Percentiles rank a stretch among this genome's conserved stretches.
phyloP scores from a whole-genome alignment of 2,329 filamentous ascomycete species.

The Aspergillus viridinutans region DNA sequence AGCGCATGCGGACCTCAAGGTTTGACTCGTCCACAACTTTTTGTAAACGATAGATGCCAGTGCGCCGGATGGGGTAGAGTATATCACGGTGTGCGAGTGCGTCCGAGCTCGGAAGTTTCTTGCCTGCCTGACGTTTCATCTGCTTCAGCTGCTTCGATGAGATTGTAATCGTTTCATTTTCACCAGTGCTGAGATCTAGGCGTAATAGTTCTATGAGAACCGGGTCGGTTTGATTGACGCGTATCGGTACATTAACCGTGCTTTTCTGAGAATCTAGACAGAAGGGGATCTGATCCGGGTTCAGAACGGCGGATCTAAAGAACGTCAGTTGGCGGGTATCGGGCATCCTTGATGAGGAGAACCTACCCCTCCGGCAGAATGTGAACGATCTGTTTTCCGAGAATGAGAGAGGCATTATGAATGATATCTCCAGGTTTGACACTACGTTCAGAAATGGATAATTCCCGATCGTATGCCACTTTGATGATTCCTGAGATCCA shows the following conservation, averaged over 20 bases:
- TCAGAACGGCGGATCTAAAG: constrained; percentile 72
- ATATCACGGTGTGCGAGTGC: constrained; percentile 60
- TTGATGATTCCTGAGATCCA: constrained; percentile 71
- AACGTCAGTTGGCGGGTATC: constrained; percentile 22
- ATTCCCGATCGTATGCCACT: constrained; percentile 84
- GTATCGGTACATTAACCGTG: constrained; percentile 69
- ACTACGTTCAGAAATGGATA: constrained; percentile 87
- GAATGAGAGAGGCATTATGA: constrained; percentile 87
- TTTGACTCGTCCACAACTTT: constrained; percentile 91
- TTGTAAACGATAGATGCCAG: constrained; percentile 78
- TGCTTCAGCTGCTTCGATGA: constrained; percentile 68
- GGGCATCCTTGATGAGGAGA: constrained; percentile 4
- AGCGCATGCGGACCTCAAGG: constrained; percentile 76
- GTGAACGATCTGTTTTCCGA: constrained; percentile 96
- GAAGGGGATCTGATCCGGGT: constrained; percentile 74
- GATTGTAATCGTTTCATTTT: constrained; percentile 75
- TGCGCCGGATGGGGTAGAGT: constrained; percentile 73
- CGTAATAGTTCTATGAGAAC: constrained; percentile 85
- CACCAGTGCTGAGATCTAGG: constrained; percentile 74
- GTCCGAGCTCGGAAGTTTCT: constrained; percentile 48
- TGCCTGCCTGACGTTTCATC: constrained; percentile 66
- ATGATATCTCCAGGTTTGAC: constrained; percentile 85
- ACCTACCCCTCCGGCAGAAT: constrained; percentile 85
- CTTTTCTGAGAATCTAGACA: constrained; percentile 67
- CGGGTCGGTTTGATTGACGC: constrained; percentile 89